Evolutionary conservation across 2,329 filamentous ascomycete species (phyloP).

Genomic region (Thelonectria blattea): DNA sequence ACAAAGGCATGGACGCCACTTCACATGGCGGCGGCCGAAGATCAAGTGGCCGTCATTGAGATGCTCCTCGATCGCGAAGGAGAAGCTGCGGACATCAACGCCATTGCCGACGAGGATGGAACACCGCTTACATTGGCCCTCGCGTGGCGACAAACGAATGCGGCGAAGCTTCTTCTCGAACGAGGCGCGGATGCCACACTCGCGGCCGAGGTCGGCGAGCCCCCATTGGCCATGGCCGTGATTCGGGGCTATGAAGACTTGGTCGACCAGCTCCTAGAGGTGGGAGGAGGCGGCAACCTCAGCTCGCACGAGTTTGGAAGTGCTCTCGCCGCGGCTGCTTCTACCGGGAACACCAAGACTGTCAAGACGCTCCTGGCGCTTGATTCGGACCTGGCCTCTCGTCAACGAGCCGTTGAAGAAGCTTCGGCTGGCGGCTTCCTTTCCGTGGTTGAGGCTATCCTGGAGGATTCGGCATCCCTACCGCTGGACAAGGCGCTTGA

Average conservation of each 20-base stretch:
- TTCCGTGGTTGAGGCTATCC: conserved; percentile 4
- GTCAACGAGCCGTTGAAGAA: conserved; percentile 16
- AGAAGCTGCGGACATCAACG: conserved; percentile 2
- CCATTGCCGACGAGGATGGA: conserved; percentile 8
- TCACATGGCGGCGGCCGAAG: conserved; percentile 14
- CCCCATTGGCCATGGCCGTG: conserved; percentile 17
- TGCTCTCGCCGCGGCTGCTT: conserved; percentile 19
- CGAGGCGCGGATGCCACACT: conserved; percentile 13
- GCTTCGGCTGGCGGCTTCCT: conserved; percentile 13
- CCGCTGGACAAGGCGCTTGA: conserved; percentile 7
- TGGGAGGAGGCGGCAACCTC: conserved; percentile 11
- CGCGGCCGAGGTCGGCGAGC: conserved; percentile 9
- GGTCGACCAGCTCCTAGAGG: conserved; percentile 13
- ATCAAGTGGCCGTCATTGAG: conserved; percentile 9
- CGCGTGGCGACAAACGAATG: conserved; percentile 14
- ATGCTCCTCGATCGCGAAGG: conserved; percentile 11
- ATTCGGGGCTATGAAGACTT: conserved; percentile 19
- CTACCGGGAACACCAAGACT: conserved; percentile 13
- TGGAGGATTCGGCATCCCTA: conserved; percentile 5
- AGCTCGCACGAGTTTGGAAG: conserved; percentile 11
- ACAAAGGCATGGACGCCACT: conserved; percentile 10
- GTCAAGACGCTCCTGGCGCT: conserved; percentile 16
- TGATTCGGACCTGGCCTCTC: conserved; percentile 8
- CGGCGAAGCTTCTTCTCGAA: conserved; percentile 15
- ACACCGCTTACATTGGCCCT: conserved; percentile 13